Percentiles rank a stretch among this genome's conserved stretches.
Evolutionary conservation across 225 moss, liverwort and hornwort genomes (phyloP).

Genomic region (Climacium dendroides): DNA sequence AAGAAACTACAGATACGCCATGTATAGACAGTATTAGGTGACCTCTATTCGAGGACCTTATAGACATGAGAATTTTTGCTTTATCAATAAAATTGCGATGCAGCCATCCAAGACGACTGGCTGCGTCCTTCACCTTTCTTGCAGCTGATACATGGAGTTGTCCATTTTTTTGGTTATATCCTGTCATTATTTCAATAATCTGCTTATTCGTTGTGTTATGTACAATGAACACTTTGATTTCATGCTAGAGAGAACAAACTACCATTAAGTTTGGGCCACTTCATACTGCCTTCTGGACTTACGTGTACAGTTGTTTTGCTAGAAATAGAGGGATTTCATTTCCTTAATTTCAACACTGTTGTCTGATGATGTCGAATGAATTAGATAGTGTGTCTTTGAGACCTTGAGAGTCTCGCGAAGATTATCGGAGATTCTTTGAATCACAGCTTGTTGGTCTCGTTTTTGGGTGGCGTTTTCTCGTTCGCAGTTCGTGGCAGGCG

Average conservation of each 20-base stretch:
- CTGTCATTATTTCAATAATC: background rate
- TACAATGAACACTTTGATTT: background rate
- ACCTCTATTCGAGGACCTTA: conserved; percentile 16
- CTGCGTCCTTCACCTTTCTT: background rate
- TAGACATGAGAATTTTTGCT: conserved; percentile 10
- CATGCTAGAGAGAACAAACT: background rate
- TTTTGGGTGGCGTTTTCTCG: no score
- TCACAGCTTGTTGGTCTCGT: background rate
- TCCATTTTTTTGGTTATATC: background rate
- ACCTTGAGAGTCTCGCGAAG: no score
- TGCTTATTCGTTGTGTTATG: background rate
- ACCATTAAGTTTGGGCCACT: background rate
- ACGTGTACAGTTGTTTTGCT: background rate
- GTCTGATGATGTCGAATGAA: background rate
- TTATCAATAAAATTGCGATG: conserved; percentile 23
- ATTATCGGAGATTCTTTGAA: background rate
- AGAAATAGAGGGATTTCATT: background rate
- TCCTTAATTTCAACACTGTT: background rate
- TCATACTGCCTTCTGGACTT: background rate
- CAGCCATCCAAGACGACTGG: conserved; percentile 13
- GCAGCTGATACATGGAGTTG: background rate
- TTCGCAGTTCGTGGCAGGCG: no score
- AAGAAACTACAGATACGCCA: background rate
- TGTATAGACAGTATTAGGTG: conserved; percentile 31
- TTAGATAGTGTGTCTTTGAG: background rate